Percentiles rank a stretch among this genome's conserved stretches.
Conservation (phyloP, 2,329 filamentous ascomycete genomes). For the Berkeleyomyces basicola region DNA sequence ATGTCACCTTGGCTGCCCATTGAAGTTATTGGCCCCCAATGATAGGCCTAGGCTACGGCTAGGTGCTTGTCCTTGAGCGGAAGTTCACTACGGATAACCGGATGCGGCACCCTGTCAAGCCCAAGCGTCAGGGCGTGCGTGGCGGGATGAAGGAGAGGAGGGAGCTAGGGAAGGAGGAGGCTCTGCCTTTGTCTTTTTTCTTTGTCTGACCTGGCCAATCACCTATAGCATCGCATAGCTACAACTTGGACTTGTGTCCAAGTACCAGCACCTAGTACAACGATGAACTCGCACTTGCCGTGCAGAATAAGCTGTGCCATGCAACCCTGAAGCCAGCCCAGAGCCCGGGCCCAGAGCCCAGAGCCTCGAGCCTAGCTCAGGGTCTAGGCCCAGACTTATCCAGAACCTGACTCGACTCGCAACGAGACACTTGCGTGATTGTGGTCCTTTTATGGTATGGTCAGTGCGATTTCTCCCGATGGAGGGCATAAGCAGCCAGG, state of each 20-base stretch:
- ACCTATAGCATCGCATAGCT: background rate
- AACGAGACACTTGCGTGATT: background rate
- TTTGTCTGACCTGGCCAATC: background rate
- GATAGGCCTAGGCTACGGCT: too few species aligned
- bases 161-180: background rate
- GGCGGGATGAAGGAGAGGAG: too few species aligned
- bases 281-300: too few species aligned
- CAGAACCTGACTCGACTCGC: background rate
- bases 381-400: background rate
- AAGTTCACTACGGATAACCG: background rate
- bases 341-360: background rate
- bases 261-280: background rate
- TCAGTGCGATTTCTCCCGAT: background rate
- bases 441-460: background rate
- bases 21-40: too few species aligned
- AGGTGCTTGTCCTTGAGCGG: too few species aligned
- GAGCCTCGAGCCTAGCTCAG: background rate
- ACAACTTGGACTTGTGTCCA: background rate
- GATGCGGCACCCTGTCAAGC: background rate
- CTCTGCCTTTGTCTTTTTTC: background rate
- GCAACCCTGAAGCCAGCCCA: background rate
- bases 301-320: background rate
- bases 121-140: too few species aligned
- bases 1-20: too few species aligned
- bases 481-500: background rate